Evolutionary conservation across 2,329 filamentous ascomycete genomes (phyloP), one percentile per base, ranked within the genome.

Genomic region (Xylaria sp.): DNA sequence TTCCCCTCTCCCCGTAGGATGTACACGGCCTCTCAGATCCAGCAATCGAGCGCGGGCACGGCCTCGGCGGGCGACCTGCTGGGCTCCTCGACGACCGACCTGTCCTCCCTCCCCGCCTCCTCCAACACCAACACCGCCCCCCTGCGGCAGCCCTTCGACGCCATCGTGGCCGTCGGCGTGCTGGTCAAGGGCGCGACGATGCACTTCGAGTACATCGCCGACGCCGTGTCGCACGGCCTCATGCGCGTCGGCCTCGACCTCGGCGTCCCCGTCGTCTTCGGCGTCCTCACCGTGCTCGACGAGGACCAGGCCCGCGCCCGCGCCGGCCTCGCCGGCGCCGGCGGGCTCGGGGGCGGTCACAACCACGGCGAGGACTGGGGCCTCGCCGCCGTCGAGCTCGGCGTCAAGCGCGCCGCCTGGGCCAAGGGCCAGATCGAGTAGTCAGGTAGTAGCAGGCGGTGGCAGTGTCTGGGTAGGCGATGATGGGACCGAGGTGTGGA

Each of bases 361-460:
- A 97, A 97, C 75, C 93, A 99, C 75, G 94, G 94, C 22, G 89
- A 94, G 76, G 93, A 97, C 73, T 99, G 94, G 94, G 94, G 94
- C 2, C 81, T 85, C 64, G 94, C 93, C 18, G 94, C 94, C 5
- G 94, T 99, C 29, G 94, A 99, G 80, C 82, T 99, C 78, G 92
- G 90, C 5, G 83, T 89, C 17, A 97, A 96, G 86, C 85, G 89
- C 70, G 89, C 80, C 73, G 87, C 86, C 46, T 97, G 92, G 93
- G 83, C 84, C 2, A 83, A 87, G 59, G 92, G 92, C 41, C 80
- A 78, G 68, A 76, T 84, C 50, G 79, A 81, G 55, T 75, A 68
- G 52, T 49, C 41, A 63, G 38, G 21, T 6, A 38, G 18, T 13
- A n/a, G 13, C 16, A 43, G 22, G 42, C 7, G 42, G 34, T 17